A percentile compares a stretch with the other conserved stretches of the same genome.
Evolutionary conservation across 495 filamentous ascomycete species (phyloP).

Genomic region (Penicillium lagena): DNA sequence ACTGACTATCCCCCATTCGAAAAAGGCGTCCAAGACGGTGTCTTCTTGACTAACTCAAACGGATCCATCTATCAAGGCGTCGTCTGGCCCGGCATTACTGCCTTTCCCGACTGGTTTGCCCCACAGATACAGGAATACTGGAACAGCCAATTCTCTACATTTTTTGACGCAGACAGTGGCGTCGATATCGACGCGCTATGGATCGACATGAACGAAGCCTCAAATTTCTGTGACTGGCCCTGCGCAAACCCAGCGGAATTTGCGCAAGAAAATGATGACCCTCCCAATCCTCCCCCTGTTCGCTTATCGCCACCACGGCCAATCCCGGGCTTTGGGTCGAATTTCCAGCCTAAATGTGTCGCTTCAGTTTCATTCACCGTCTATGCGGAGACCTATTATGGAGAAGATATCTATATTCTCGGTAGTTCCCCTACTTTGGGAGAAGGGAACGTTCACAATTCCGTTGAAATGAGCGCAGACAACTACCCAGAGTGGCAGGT

Average conservation of each 20-base stretch:
- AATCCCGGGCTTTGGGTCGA: conserved; percentile 64
- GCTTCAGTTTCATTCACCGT: no score
- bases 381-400: no score
- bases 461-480: no score
- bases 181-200: conserved; percentile 81
- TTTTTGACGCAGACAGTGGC: conserved; percentile 60
- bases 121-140: conserved; percentile 61
- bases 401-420: no score
- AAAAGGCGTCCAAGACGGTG: conserved; percentile 50
- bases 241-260: conserved; percentile 56
- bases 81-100: conserved; percentile 83
- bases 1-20: conserved; percentile 60
- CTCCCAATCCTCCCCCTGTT: conserved; percentile 60
- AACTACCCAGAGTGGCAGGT: no score
- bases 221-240: conserved; percentile 67
- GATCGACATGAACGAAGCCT: conserved; percentile 83
- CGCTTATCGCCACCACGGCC: conserved; percentile 51
- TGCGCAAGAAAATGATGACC: conserved; percentile 50
- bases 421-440: no score
- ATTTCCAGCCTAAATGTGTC: conserved; percentile 62
- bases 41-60: conserved; percentile 63
- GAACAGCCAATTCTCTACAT: conserved; percentile 62
- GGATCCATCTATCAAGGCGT: conserved; percentile 64
- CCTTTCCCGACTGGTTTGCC: conserved; percentile 82
- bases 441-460: no score